Base-by-base conservation (phyloP, 2,329 filamentous ascomycete genomes). In the Penicillium sp. region DNA sequence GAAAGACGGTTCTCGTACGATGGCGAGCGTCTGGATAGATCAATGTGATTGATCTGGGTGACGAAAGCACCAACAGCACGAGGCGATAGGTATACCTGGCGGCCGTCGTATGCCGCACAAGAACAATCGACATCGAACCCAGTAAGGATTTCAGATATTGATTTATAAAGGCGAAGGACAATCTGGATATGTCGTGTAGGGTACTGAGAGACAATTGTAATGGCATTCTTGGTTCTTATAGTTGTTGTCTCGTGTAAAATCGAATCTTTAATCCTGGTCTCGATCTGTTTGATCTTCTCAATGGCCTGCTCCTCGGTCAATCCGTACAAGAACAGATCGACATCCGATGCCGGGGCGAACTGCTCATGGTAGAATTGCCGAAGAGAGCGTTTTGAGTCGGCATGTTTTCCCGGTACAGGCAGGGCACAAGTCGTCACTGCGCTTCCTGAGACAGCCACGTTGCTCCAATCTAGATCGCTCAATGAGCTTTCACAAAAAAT, bases 51-150 rank as follows among this genome's bases (percentile, higher is more conserved):
- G 67, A 84, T 81, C 71, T 96, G 91, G 0, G 89, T 93, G 67
- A 93, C 86, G 70, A 88, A 93, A 9, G 90, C 87, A 46, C 84
- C 84, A 14, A 96, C 70, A 2, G 90, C 90, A 57, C 91, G 82
- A 1, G 91, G 91, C 2, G 87, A 86, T 23, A 85, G 85, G 66
- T 87, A 95, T 18, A 96, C 90, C 65, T 94, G 88, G 20, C 82
- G 81, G 35, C 91, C 91, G 68, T 94, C 85, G 63, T 89, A 96
- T 3, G 89, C 90, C 23, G 85, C 88, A 60, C 90, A 90, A 0
- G 89, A 88, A 68, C 88, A 91, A 68, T 94, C 90, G 49, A 96
- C 90, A 64, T 95, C 91, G 64, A 96, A 96, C 0, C 91, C 91
- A 3, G 90, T 91, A 23, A 96, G 79, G 35, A 96, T 92, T 69